A percentile compares a stretch with the other conserved stretches of the same genome.
These are phyloP conservation scores for Aspergillus fumigatiaffinis DNA, from an alignment of 2,329 filamentous ascomycete genomes.

Conservation along the genomic window DNA sequence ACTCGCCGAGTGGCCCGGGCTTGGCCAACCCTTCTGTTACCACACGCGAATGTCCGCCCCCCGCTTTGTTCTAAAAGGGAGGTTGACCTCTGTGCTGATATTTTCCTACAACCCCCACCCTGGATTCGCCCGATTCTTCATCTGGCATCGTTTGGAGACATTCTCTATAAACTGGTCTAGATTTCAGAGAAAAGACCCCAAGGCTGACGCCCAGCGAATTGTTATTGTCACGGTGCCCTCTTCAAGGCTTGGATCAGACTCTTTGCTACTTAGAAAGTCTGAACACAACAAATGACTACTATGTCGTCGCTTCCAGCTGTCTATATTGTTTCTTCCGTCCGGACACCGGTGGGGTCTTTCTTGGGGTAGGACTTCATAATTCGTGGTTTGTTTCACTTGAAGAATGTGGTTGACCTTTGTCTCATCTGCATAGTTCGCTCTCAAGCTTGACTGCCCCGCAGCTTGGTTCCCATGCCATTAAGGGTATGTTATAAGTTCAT, in stretches of 20 bases:
- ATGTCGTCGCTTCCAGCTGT: slow-evolving; percentile 83
- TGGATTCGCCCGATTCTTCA: neutral
- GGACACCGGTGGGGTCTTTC: slow-evolving; percentile 92
- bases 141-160: neutral
- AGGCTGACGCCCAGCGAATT: neutral
- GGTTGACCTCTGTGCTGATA: neutral
- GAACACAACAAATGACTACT: slow-evolving; percentile 41
- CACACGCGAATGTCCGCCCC: too few species aligned
- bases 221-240: neutral
- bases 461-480: slow-evolving; percentile 87
- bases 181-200: neutral
- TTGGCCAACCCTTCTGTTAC: neutral
- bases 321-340: slow-evolving; percentile 89
- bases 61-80: neutral
- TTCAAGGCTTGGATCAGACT: neutral
- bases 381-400: neutral
- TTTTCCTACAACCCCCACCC: neutral
- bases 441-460: slow-evolving; percentile 82
- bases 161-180: neutral
- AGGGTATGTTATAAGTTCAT: slow-evolving; percentile 56
- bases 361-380: slow-evolving; percentile 63
- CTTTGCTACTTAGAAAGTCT: neutral
- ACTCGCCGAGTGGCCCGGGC: slow-evolving; percentile 3
- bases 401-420: slow-evolving; percentile 13
- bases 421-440: slow-evolving; percentile 61